These are phyloP conservation scores for Alternaria consortialis DNA, from an alignment of 2,329 filamentous ascomycete genomes.

Conservation along the genomic window DNA sequence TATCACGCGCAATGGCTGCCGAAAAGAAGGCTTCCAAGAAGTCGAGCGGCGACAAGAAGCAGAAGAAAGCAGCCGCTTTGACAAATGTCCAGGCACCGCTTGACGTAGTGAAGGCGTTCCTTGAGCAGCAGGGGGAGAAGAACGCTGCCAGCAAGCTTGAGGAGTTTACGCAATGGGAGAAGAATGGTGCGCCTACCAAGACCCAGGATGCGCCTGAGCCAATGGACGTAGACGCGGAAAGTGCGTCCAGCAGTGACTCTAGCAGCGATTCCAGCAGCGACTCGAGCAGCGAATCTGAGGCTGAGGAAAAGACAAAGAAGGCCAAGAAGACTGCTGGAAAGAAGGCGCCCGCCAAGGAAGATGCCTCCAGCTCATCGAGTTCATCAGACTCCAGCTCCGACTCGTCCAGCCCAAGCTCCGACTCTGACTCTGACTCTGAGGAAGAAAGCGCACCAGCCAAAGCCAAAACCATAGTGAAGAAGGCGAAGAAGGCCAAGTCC, in stretches of 20 bases:
- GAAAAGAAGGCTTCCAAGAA: conserved; percentile 30
- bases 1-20: conserved; percentile 36
- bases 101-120: conserved; percentile 47
- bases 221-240: conserved; percentile 44
- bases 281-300: conserved; percentile 42
- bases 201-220: conserved; percentile 30
- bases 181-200: conserved; percentile 17
- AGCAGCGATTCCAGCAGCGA: conserved; percentile 33
- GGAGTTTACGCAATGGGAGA: conserved; percentile 43
- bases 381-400: conserved; percentile 25
- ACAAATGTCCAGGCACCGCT: conserved; percentile 27
- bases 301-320: conserved; percentile 37
- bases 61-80: conserved; percentile 14
- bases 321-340: conserved; percentile 22
- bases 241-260: conserved; percentile 35
- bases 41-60: conserved; percentile 30
- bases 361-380: conserved; percentile 26
- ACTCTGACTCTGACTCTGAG: conserved; percentile 26
- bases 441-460: conserved; percentile 54
- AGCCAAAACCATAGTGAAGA: conserved; percentile 18
- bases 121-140: conserved; percentile 45
- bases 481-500: conserved; percentile 21
- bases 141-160: conserved; percentile 41
- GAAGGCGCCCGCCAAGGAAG: conserved; percentile 22
- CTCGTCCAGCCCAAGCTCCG: conserved; percentile 32